Base-by-base conservation (phyloP, 768 basidiomycete species). In the Rhodotorula taiwanensis region DNA sequence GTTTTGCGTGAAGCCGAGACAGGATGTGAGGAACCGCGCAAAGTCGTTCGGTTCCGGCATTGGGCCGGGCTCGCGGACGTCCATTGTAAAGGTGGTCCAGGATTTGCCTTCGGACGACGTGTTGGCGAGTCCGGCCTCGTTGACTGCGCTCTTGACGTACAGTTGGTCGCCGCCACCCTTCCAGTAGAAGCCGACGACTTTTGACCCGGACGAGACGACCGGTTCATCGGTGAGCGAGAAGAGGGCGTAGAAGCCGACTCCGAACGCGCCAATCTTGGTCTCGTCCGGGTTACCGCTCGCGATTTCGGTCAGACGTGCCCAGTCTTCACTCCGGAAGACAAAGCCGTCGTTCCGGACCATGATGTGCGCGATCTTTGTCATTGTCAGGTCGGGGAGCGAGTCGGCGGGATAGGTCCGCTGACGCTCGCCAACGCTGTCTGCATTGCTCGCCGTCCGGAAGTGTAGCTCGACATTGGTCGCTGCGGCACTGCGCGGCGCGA, bases 241-340 rank as follows among this genome's bases (percentile, higher is more conserved):
- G 31, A 77, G 60, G 2, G 62, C 70, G 55, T 63, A 63, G 50
- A 59, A 67, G 15, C 66, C 59, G 33, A 69, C 70, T n/a, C 69
- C n/a, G 70, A 90, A 90, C n/a, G 91, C 90, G 20, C 94, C 93
- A 51, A 98, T 91, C 79, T 91, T 92, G 75, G 87, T 84, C 75
- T 93, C 89, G 69, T 92, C 88, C 0, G 92, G 92, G 74, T 97
- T 95, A 0, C 93, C 92, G 71, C 90, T 87, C 15, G 92, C 93
- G 84, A 69, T 60, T 67, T 58, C 58, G 5, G 31, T 42, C 39
- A 69, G 52, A 42, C 68, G 14, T 5, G 53, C 27, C 93, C 93
- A 95, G 72, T 95, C 92, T 73, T 90, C 84, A 18, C 85, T 82
- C 66, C 86, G 76, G 74, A 99, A 99, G 4, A 80, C 65, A 13